Evolutionary conservation across 139 green algal genomes (phyloP).

Genomic region (Mychonastes homosphaera): DNA sequence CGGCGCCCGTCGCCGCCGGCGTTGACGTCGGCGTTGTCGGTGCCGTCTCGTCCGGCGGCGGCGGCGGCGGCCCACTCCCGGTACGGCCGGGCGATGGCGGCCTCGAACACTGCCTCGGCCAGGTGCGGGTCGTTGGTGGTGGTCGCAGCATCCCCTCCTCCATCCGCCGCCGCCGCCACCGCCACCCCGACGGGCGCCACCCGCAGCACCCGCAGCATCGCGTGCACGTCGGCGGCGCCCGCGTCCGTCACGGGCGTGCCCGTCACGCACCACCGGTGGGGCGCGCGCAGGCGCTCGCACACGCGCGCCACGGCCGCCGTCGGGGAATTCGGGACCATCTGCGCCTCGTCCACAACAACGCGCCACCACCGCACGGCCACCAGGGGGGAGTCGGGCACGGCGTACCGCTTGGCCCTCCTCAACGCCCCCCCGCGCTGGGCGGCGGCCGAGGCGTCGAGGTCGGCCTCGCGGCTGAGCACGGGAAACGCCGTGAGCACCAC

Average conservation of each 20-base stretch:
- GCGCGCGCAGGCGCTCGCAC: slow-evolving; percentile 28
- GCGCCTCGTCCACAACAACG: slow-evolving; percentile 61
- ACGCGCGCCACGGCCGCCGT: slow-evolving; percentile 26
- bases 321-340: slow-evolving; percentile 39
- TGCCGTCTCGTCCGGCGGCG: too few relatives aligned
- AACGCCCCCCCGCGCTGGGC: slow-evolving; percentile 16
- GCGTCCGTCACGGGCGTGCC: slow-evolving; percentile 29
- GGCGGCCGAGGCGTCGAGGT: neutral
- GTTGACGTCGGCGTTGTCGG: too few relatives aligned
- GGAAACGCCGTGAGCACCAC: slow-evolving; percentile 58
- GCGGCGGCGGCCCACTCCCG: too few relatives aligned
- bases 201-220: slow-evolving; percentile 40
- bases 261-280: slow-evolving; percentile 57
- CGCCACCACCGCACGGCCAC: slow-evolving; percentile 48
- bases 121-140: neutral
- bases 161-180: slow-evolving; percentile 1
- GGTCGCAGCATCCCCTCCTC: neutral
- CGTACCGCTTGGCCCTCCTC: slow-evolving; percentile 49
- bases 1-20: slow-evolving; percentile 14
- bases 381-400: slow-evolving; percentile 38
- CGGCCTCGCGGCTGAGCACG: slow-evolving; percentile 23
- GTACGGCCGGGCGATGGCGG: too few relatives aligned
- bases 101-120: too few relatives aligned
- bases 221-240: slow-evolving; percentile 27
- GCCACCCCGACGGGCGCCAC: slow-evolving; percentile 20